Evolutionary conservation across 192 early-diverging fungal genomes (phyloP).

Genomic region (Coemansia pectinata): DNA sequence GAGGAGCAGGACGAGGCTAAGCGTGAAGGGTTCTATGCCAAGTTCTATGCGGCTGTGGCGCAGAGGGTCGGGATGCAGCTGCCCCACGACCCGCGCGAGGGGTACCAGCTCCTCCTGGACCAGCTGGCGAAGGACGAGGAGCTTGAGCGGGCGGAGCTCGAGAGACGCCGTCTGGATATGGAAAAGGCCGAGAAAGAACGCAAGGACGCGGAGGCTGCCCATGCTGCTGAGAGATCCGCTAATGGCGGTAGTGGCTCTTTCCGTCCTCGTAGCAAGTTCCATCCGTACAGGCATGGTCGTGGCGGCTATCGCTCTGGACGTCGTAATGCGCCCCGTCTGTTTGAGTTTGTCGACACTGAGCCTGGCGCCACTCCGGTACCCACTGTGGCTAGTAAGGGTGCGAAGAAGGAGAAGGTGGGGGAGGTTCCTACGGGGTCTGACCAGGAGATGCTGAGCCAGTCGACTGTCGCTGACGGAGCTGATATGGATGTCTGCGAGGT

Average conservation of each 20-base stretch:
- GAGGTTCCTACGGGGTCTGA: not conserved
- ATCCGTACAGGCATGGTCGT: not conserved
- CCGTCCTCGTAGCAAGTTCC: slow-evolving; percentile 6
- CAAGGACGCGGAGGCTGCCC: slow-evolving; percentile 42
- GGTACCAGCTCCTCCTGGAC: slow-evolving; percentile 37
- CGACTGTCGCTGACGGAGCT: not conserved
- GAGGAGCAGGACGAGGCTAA: slow-evolving; percentile 36
- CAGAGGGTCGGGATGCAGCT: slow-evolving; percentile 26
- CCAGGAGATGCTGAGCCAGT: slow-evolving; percentile 13
- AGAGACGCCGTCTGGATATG: slow-evolving; percentile 32
- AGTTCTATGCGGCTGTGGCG: slow-evolving; percentile 31
- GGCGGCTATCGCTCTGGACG: not conserved
- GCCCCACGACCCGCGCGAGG: slow-evolving; percentile 46
- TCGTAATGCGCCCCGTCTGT: slow-evolving; percentile 24
- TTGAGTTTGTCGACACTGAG: slow-evolving; percentile 41
- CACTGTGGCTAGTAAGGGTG: not conserved
- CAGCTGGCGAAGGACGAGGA: slow-evolving; percentile 48
- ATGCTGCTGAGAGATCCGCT: slow-evolving; percentile 5
- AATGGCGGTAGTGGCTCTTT: not conserved
- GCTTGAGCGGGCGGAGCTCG: slow-evolving; percentile 37
- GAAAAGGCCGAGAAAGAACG: slow-evolving; percentile 47
- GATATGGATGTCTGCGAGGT: not conserved
- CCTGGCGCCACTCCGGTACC: not conserved
- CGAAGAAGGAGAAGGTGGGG: not conserved
- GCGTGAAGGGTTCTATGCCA: slow-evolving; percentile 38